Conservation (phyloP, 176 grass and related monocot genomes). For the Hyparrhenia diplandra region DNA sequence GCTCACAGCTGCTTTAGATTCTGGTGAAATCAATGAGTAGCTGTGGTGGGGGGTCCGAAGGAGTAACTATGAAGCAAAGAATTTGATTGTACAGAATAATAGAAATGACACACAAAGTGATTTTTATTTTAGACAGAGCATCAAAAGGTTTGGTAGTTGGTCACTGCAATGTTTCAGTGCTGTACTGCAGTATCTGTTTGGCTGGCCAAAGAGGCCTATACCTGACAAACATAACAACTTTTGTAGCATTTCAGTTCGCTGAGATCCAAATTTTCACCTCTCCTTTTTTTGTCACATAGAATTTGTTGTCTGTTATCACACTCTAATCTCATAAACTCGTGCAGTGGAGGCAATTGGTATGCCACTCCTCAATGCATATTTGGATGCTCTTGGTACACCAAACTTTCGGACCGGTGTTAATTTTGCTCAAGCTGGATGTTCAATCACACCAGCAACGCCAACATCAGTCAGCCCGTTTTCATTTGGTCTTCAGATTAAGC, state of each 20-base stretch:
- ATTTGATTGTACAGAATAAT: neutral
- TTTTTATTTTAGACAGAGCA: neutral
- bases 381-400: conserved; percentile 80
- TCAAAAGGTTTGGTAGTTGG: neutral
- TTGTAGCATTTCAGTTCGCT: neutral
- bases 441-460: conserved; percentile 90
- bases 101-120: neutral
- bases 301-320: neutral
- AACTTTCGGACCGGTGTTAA: conserved; percentile 77
- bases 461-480: conserved; percentile 93
- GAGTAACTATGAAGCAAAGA: conserved; percentile 9
- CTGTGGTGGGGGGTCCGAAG: neutral
- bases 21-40: neutral
- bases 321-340: conserved; percentile 19
- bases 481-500: conserved; percentile 78
- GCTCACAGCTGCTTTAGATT: conserved; percentile 18
- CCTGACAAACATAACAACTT: neutral
- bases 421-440: conserved; percentile 91
- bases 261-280: neutral
- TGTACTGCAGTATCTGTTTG: neutral
- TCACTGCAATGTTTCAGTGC: neutral
- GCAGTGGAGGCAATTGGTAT: conserved; percentile 89
- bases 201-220: neutral
- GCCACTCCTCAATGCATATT: conserved; percentile 79
- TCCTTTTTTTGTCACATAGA: neutral